Evolutionary conservation across 768 basidiomycete species (phyloP), one percentile per base, ranked within the genome.

Genomic region (Gloeopeniophorella convolvens): DNA sequence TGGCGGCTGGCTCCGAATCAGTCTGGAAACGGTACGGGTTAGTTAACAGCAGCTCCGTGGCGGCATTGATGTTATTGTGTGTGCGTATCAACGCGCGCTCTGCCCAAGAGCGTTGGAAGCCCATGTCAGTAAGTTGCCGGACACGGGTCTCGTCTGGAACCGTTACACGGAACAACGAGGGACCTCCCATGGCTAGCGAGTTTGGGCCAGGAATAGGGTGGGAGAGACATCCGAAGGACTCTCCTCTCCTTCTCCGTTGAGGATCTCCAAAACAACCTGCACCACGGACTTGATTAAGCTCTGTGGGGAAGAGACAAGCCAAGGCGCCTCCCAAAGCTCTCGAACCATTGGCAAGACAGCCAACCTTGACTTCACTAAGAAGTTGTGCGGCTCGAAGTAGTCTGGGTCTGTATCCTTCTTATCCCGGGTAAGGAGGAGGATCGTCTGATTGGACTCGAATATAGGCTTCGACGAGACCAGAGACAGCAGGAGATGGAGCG

Each of bases 91-190:
- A 72, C 4, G 95, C 95, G 45, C 83, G 78, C 62, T 89, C 87
- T 2, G 84, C 90, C 11, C 89, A 89, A 34, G 80, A 77, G n/a
- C 92, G 81, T 30, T 86, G 81, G 72, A 98, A 99, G 39, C 96
- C 96, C 96, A 99, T 98, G 60, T 98, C 96, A 9, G 80, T 84
- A 47, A 98, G 73, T 60, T 91, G 86, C 43, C 79, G 78, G 45
- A 97, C 80, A 30, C 85, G 79, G 39, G 73, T 75, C 63, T 93
- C 90, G 63, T 91, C 88, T 0, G 85, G 78, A 11, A 74, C 80
- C 52, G 73, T 56, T 18, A 65, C 63, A 31, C 60, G 63, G 51
- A 65, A 66, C 52, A 65, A 64, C 52, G 31, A 59, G 56, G 60
- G 62, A 34, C 63, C 70, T 42, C 62, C 59, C 45, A 68, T 62